Conservation (phyloP, 305 asterid genomes). For the Fraxinus baroniana region DNA sequence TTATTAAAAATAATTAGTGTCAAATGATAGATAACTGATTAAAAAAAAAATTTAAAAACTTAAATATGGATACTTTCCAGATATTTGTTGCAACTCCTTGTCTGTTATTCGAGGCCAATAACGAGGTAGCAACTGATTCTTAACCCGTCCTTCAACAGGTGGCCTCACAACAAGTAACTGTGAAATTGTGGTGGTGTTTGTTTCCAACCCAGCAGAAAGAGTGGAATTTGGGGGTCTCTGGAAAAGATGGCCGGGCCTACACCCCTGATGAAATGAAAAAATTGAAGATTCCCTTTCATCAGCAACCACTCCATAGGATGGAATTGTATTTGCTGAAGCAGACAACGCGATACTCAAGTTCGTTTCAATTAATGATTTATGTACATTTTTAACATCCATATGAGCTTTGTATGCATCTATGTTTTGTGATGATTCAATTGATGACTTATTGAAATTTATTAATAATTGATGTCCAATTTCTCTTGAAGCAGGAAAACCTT, state of each 20-base stretch:
- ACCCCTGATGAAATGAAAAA: slow-evolving; percentile 55
- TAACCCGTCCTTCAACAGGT: slow-evolving; percentile 88
- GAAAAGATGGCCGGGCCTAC: slow-evolving; percentile 63
- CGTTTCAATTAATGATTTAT: slow-evolving; percentile 56
- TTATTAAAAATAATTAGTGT: not conserved
- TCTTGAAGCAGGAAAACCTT: slow-evolving; percentile 34
- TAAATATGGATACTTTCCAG: slow-evolving; percentile 89
- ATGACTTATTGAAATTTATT: slow-evolving; percentile 34
- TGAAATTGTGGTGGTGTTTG: slow-evolving; percentile 47
- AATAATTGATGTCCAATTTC: slow-evolving; percentile 43
- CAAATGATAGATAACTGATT: slow-evolving; percentile 8
- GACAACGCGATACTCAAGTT: slow-evolving; percentile 74
- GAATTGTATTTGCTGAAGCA: slow-evolving; percentile 43
- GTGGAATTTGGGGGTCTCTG: slow-evolving; percentile 63
- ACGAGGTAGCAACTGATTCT: slow-evolving; percentile 95
- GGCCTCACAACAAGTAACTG: slow-evolving; percentile 90
- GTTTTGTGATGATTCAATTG: slow-evolving; percentile 37
- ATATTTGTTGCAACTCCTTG: slow-evolving; percentile 88
- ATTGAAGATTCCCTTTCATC: slow-evolving; percentile 52
- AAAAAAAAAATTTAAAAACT: not conserved
- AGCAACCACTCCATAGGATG: slow-evolving; percentile 34
- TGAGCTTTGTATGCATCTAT: slow-evolving; percentile 35
- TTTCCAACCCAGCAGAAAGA: slow-evolving; percentile 51
- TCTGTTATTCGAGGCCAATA: slow-evolving; percentile 98
- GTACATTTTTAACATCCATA: slow-evolving; percentile 29